Evolutionary conservation across 1,284 basidiomycete genomes (phyloP), one percentile per base, ranked within the genome.

Genomic region (Boletus semigastroideus): DNA sequence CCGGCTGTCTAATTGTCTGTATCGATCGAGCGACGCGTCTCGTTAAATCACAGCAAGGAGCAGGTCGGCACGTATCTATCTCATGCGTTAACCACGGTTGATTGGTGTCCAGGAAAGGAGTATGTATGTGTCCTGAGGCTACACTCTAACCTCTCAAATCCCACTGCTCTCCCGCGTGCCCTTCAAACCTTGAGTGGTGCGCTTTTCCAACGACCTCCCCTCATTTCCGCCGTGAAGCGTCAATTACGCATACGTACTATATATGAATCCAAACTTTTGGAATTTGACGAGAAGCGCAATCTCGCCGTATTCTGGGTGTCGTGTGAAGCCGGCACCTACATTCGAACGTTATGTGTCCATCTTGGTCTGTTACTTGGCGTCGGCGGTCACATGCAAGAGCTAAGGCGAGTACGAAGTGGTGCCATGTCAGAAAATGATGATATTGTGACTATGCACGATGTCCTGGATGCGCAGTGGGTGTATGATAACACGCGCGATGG

Each of bases 381-480:
- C 42, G 97, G 97, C 37, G 97, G 94, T 30, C 97, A 99, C 75
- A 99, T 99, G 97, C 96, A 99, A 76, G 97, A 99, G 72, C 82
- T 99, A 49, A 81, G 97, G 62, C 80, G 97, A 68, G 96, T 99
- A 10, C 80, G 97, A 59, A 93, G 90, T 69, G 97, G 97, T 70
- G 96, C 95, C 43, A 88, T 98, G 78, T 90, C 90, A 51, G 97
- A 99, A 75, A 94, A 93, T 71, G 97, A 99, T 72, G 93, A 94
- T 66, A 96, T 99, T 65, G 97, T 99, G 54, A 97, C 97, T 31
- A 99, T 99, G 97, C 97, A 99, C 75, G 97, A 99, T 71, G 95
- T 99, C 31, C 76, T 99, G 73, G 97, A 99, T 71, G 97, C 97
- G 11, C 97, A 99, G 68, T 99, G 96, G 95, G 74, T 91, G 66